These are phyloP conservation scores for Calycina herbarum DNA, from an alignment of 2,329 filamentous ascomycete genomes.

Conservation along the genomic window DNA sequence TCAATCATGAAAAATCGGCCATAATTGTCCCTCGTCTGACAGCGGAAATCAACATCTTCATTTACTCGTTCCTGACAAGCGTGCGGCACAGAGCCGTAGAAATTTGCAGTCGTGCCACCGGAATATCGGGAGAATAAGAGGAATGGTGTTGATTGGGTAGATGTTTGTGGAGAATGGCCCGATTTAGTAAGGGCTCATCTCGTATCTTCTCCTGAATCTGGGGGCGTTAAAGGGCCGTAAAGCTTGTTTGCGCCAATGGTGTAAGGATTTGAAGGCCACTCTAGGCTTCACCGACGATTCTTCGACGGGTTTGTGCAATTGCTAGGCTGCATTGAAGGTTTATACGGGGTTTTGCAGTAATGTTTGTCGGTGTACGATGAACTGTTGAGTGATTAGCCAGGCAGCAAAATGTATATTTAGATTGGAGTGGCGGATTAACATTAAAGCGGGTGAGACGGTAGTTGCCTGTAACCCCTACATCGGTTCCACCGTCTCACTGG, in stretches of 20 bases:
- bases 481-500: no score
- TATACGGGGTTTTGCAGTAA: no score
- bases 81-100: not conserved
- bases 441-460: no score
- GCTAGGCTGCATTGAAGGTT: no score
- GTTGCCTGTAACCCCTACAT: no score
- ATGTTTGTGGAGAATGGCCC: not conserved
- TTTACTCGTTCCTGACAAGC: not conserved
- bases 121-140: not conserved
- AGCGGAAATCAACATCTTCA: not conserved
- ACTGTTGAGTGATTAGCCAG: no score
- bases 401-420: no score
- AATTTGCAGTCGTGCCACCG: not conserved
- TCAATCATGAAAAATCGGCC: not conserved
- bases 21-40: constrained; percentile 1
- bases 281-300: no score
- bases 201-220: not conserved
- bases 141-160: not conserved
- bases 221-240: not conserved
- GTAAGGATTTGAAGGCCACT: constrained; percentile 18
- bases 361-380: no score
- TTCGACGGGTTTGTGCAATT: no score
- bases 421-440: no score
- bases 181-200: not conserved
- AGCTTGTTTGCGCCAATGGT: not conserved